These are phyloP conservation scores for Panicum miliaceum DNA, from an alignment of 176 grass and related monocot genomes.

Conservation along the genomic window DNA sequence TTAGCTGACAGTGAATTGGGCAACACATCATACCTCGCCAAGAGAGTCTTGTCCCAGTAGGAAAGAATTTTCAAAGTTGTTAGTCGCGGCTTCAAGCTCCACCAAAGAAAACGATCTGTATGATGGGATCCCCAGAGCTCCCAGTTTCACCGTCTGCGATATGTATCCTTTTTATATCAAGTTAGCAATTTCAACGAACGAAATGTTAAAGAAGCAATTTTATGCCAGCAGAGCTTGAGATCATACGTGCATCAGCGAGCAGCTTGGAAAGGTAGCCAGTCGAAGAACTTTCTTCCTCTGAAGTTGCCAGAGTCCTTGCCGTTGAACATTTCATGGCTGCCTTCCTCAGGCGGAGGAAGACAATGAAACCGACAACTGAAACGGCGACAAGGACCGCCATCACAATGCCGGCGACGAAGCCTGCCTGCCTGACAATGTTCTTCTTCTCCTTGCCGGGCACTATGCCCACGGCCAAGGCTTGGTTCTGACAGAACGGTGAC, in stretches of 20 bases:
- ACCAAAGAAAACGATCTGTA: conserved; percentile 89
- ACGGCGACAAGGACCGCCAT: conserved; percentile 45
- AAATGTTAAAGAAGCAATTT: neutral
- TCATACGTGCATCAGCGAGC: conserved; percentile 86
- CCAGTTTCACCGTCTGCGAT: conserved; percentile 82
- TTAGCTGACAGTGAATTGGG: neutral
- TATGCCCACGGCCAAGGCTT: conserved; percentile 90
- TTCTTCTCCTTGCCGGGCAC: conserved; percentile 47
- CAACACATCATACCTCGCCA: conserved; percentile 60
- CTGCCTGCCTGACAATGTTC: conserved; percentile 22
- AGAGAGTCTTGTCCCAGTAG: conserved; percentile 77
- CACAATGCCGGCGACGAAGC: conserved; percentile 47
- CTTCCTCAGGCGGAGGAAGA: conserved; percentile 63
- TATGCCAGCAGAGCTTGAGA: conserved; percentile 26
- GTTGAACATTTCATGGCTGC: conserved; percentile 35
- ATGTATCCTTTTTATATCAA: conserved; percentile 68
- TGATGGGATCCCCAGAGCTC: conserved; percentile 80
- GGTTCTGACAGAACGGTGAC: conserved; percentile 79
- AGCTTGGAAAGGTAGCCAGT: conserved; percentile 75
- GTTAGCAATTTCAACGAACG: neutral
- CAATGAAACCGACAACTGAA: conserved; percentile 36
- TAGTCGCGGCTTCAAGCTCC: conserved; percentile 85
- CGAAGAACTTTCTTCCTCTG: conserved; percentile 70
- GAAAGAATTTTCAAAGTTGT: conserved; percentile 89
- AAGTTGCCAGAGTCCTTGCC: conserved; percentile 42